phyloP scores from a whole-genome alignment of 2,329 filamentous ascomycete species.

The Huntiella bhutanensis region DNA sequence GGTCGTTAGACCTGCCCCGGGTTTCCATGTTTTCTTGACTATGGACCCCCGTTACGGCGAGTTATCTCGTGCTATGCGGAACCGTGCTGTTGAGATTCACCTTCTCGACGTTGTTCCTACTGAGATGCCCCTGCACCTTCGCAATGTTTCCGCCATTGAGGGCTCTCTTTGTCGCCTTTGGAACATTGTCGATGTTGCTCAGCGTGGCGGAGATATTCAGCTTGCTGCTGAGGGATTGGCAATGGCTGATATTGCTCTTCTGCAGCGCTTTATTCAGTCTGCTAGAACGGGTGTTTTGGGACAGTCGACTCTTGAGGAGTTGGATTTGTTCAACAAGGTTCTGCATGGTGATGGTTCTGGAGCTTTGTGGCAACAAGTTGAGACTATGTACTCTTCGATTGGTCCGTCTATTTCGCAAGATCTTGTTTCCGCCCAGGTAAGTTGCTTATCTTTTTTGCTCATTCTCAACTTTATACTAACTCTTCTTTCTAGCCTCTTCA shows the following conservation, averaged over 20 bases:
- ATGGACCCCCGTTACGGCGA: conserved; percentile 86
- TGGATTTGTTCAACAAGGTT: background rate
- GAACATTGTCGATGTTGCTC: conserved; percentile 12
- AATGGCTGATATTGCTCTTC: conserved; percentile 11
- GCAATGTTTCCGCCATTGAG: conserved; percentile 28
- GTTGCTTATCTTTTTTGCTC: conserved; percentile 13
- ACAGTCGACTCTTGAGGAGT: conserved; percentile 1
- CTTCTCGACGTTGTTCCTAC: conserved; percentile 29
- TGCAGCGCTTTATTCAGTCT: conserved; percentile 11
- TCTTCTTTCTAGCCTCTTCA: conserved; percentile 31
- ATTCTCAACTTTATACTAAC: conserved; percentile 8
- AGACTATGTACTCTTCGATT: conserved; percentile 19
- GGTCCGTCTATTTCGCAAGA: conserved; percentile 12
- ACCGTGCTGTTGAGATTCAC: conserved; percentile 79
- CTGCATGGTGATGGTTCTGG: conserved; percentile 7
- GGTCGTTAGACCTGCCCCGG: conserved; percentile 60
- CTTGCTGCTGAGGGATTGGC: conserved; percentile 10
- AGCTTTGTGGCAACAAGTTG: conserved; percentile 17
- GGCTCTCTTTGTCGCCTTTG: conserved; percentile 30
- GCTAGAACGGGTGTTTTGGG: conserved; percentile 1
- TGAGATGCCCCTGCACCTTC: conserved; percentile 18
- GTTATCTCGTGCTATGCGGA: conserved; percentile 88
- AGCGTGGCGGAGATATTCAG: background rate
- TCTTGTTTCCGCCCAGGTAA: conserved; percentile 23
- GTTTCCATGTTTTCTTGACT: conserved; percentile 85